phyloP scores from a whole-genome alignment of 257 asterid species.

The Thymus mandschuricus region DNA sequence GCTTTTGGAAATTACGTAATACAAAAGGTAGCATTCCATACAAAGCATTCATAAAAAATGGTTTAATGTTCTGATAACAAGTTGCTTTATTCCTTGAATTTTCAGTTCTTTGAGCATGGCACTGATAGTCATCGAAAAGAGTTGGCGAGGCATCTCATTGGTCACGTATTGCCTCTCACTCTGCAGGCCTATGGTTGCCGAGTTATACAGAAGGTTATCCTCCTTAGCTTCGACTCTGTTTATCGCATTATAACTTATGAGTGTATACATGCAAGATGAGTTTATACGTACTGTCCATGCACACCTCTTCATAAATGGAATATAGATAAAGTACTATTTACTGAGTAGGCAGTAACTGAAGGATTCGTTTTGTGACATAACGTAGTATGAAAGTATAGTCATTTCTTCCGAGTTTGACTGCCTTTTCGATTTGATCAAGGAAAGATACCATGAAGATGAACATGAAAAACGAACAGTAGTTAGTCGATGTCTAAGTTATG shows the following conservation, averaged over 20 bases:
- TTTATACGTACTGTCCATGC: too few species aligned
- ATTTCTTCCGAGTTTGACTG: too few species aligned
- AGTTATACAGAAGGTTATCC: conserved; percentile 84
- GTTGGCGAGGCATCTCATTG: conserved; percentile 68
- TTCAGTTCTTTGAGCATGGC: conserved; percentile 92
- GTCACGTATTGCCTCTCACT: conserved; percentile 85
- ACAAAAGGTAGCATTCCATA: conserved; percentile 65
- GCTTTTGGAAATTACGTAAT: conserved; percentile 92
- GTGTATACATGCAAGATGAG: too few species aligned
- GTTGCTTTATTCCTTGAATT: conserved; percentile 22
- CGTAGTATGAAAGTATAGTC: too few species aligned
- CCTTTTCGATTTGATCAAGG: too few species aligned
- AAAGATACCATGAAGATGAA: too few species aligned
- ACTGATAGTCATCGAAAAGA: conserved; percentile 75
- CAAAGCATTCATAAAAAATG: neutral
- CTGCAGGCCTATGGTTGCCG: conserved; percentile 98
- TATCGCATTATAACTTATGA: neutral
- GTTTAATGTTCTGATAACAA: conserved; percentile 4
- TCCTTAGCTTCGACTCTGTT: conserved; percentile 24
- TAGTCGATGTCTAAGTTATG: too few species aligned
- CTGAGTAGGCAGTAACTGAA: too few species aligned
- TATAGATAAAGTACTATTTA: too few species aligned
- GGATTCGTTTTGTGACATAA: too few species aligned
- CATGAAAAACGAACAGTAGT: too few species aligned
- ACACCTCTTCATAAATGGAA: too few species aligned